Conservation (phyloP, 345 rosid species). For the Kandelia obovata region DNA sequence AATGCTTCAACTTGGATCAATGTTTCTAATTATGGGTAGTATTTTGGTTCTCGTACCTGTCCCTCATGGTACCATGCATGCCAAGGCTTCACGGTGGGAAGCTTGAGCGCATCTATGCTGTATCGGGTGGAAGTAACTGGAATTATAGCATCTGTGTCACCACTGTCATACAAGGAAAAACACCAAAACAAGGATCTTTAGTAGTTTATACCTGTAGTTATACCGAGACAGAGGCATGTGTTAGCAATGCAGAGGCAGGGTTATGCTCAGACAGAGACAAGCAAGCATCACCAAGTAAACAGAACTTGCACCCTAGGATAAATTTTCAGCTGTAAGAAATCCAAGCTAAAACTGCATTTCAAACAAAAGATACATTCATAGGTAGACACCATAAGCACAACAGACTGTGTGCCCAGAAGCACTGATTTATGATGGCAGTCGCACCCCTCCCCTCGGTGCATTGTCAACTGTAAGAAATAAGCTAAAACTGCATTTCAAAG, state of each 20-base stretch:
- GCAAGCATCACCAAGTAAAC: background rate
- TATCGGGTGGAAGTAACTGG: slow-evolving; percentile 90
- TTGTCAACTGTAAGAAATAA: too few relatives aligned
- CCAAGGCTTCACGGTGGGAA: slow-evolving; percentile 60
- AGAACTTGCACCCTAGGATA: too few relatives aligned
- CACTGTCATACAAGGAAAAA: slow-evolving; percentile 37
- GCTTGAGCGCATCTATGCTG: slow-evolving; percentile 75
- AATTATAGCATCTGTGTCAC: slow-evolving; percentile 84
- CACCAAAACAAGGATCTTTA: slow-evolving; percentile 7
- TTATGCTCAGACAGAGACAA: background rate
- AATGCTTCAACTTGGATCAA: background rate
- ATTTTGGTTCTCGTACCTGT: slow-evolving; percentile 42
- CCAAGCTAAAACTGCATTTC: too few relatives aligned
- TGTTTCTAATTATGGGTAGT: background rate
- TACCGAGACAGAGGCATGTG: background rate
- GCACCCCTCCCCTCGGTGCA: too few relatives aligned
- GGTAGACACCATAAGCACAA: too few relatives aligned
- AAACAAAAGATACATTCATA: too few relatives aligned
- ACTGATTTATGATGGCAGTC: too few relatives aligned
- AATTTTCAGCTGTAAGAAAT: too few relatives aligned
- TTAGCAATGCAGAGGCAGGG: background rate
- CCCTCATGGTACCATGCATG: slow-evolving; percentile 83
- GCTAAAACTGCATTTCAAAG: too few relatives aligned
- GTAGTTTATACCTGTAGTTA: background rate
- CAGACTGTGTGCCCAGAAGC: too few relatives aligned